These are phyloP conservation scores for Hylodesmum podocarpum DNA, from an alignment of 306 rosid species.

Conservation along the genomic window DNA sequence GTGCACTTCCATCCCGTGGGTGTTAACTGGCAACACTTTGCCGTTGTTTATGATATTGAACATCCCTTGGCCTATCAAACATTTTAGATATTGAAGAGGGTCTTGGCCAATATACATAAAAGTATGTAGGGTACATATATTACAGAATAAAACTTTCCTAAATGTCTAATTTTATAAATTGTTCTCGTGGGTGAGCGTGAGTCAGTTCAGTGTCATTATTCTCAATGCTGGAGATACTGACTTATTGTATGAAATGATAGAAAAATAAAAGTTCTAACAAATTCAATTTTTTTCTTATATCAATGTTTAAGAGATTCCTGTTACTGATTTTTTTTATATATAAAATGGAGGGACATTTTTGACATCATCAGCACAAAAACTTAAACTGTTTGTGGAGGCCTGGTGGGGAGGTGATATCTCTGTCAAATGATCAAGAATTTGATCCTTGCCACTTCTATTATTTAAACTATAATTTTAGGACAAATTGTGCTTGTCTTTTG, in stretches of 20 bases:
- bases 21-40: neutral
- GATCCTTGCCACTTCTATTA: neutral
- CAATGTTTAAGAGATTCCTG: neutral
- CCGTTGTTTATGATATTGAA: neutral
- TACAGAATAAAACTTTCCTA: neutral
- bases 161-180: slow-evolving; percentile 2
- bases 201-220: neutral
- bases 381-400: neutral
- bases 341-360: neutral
- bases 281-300: neutral
- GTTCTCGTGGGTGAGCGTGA: neutral
- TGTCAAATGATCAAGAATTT: neutral
- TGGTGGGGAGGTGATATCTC: neutral
- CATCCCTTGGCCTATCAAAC: neutral
- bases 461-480: neutral
- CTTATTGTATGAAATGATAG: neutral
- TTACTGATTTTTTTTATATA: neutral
- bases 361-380: neutral
- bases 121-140: neutral
- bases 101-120: neutral
- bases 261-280: neutral
- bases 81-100: neutral
- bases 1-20: neutral
- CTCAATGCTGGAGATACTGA: neutral
- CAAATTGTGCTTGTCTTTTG: neutral